Evolutionary conservation across 2,329 filamentous ascomycete genomes (phyloP).

Genomic region (Furcasterigmium sp.): DNA sequence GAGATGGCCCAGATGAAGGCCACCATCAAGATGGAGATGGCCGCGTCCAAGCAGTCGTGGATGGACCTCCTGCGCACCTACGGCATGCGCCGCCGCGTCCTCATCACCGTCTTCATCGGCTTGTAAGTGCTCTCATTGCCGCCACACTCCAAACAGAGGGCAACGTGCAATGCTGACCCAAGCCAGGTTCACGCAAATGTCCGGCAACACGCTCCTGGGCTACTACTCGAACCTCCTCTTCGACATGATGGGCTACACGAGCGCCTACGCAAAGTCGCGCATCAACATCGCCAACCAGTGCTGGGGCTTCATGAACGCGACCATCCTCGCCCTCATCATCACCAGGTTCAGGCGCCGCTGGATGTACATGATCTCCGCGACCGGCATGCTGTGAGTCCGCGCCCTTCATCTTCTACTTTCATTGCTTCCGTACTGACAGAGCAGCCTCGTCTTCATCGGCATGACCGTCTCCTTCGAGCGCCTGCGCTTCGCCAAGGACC

Average conservation of each 20-base stretch:
- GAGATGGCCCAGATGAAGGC: slow-evolving; percentile 56
- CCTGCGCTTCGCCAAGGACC: slow-evolving; percentile 20
- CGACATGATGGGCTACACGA: slow-evolving; percentile 37
- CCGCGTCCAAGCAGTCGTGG: slow-evolving; percentile 45
- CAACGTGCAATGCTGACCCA: no score
- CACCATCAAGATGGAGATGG: slow-evolving; percentile 47
- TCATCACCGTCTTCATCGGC: slow-evolving; percentile 43
- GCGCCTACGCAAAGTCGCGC: slow-evolving; percentile 34
- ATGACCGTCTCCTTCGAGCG: slow-evolving; percentile 45
- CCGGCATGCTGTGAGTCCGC: slow-evolving; percentile 36
- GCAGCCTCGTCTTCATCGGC: slow-evolving; percentile 38
- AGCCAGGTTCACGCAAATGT: slow-evolving; percentile 49
- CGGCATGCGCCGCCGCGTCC: slow-evolving; percentile 42
- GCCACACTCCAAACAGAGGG: no score
- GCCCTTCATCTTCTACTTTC: no score
- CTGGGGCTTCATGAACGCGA: slow-evolving; percentile 38
- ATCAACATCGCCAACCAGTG: slow-evolving; percentile 39
- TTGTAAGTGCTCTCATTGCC: no score
- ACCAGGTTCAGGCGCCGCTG: slow-evolving; percentile 40
- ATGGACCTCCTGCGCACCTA: slow-evolving; percentile 41
- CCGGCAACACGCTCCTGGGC: slow-evolving; percentile 42
- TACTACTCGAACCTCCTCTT: slow-evolving; percentile 43
- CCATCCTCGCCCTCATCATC: slow-evolving; percentile 32
- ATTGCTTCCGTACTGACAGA: no score
- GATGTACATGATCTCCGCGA: slow-evolving; percentile 48